Base-by-base conservation (phyloP, 495 filamentous ascomycete species). In the Lasiosphaeria miniovina region DNA sequence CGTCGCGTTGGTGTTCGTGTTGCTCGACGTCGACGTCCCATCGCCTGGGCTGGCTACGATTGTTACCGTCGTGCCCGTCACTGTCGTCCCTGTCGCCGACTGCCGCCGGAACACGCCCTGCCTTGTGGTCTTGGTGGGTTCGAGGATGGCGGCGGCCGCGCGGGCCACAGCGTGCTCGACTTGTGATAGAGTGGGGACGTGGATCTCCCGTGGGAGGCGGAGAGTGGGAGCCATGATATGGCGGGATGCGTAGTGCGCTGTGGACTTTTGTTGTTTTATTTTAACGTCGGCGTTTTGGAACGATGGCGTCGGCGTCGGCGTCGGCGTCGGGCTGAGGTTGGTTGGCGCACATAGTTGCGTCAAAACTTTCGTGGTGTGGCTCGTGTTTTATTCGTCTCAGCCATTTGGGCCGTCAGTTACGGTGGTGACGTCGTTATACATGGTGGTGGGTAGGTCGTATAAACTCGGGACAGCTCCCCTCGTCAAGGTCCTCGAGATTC, bases 1-100 rank as follows among this genome's bases (percentile, higher is more conserved):
- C 49, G 55, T 61, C 31, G 15, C 57, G 55, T 34, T 59, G 36
- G 54, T 56, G 49, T 46, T 59, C 35, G 45, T 55, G 35, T 43
- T 62, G 34, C 49, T 52, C 55, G 52, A 59, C 31, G 36, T 54
- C 52, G 57, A 10, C 15, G 11, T 17, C 43, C 36, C 15, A 35
- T 32, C 43, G 48, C 40, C 10, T 14, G 61, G 6, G 56, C 65
- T 35, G 36, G 63, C 52, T 4, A 65, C 62, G 11, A 64, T 68
- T 1, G 54, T 17, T 32, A 9, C 34, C 32, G 52, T 58, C 3
- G 61, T 41, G 11, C 48, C 32, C 36, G 32, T 52, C 35, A 41
- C 14, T 38, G 40, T 56, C n/a, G 52, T 31, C 7, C 6, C 32
- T 36, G 50, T 31, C 43, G 43, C 43, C 6, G 43, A 11, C 15